Evolutionary conservation across 2,329 filamentous ascomycete genomes (phyloP).

Genomic region (Volutella citrinella): DNA sequence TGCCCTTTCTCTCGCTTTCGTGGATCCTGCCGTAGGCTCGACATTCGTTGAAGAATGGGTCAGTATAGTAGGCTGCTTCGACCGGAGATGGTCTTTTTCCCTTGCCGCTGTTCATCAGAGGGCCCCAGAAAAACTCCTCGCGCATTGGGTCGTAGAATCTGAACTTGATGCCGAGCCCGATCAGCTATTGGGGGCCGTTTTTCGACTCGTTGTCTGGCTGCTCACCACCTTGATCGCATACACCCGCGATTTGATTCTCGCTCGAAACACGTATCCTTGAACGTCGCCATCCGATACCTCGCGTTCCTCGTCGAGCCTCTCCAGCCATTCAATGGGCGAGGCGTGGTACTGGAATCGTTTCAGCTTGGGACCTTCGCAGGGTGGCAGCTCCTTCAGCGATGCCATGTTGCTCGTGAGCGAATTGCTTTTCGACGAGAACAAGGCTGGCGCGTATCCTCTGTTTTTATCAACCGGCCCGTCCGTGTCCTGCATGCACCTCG

Average conservation of each 20-base stretch:
- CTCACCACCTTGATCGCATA: slow-evolving; percentile 21
- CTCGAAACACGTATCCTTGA: slow-evolving; percentile 17
- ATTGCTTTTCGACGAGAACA: too few relatives aligned
- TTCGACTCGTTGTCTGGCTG: not conserved
- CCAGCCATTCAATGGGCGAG: slow-evolving; percentile 17
- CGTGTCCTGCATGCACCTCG: too few relatives aligned
- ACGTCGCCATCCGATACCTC: slow-evolving; percentile 5
- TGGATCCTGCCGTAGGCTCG: slow-evolving; percentile 18
- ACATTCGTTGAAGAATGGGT: slow-evolving; percentile 21
- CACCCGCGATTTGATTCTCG: slow-evolving; percentile 7
- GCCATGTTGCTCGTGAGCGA: too few relatives aligned
- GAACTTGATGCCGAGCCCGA: slow-evolving; percentile 8
- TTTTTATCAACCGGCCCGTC: too few relatives aligned
- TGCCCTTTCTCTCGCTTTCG: slow-evolving; percentile 1
- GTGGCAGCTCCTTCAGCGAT: slow-evolving; percentile 13
- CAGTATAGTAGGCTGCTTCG: slow-evolving; percentile 18
- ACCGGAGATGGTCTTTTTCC: too few relatives aligned
- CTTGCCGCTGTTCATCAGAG: slow-evolving; percentile 10
- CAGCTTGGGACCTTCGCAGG: slow-evolving; percentile 17
- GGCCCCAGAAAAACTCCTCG: slow-evolving; percentile 16
- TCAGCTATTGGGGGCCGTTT: not conserved
- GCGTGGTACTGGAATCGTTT: slow-evolving; percentile 11
- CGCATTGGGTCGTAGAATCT: slow-evolving; percentile 17
- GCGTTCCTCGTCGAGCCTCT: slow-evolving; percentile 10
- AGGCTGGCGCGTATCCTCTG: too few relatives aligned